These are phyloP conservation scores for Cantharellus cinnabarinus DNA, from an alignment of 768 basidiomycete species.

Conservation along the genomic window DNA sequence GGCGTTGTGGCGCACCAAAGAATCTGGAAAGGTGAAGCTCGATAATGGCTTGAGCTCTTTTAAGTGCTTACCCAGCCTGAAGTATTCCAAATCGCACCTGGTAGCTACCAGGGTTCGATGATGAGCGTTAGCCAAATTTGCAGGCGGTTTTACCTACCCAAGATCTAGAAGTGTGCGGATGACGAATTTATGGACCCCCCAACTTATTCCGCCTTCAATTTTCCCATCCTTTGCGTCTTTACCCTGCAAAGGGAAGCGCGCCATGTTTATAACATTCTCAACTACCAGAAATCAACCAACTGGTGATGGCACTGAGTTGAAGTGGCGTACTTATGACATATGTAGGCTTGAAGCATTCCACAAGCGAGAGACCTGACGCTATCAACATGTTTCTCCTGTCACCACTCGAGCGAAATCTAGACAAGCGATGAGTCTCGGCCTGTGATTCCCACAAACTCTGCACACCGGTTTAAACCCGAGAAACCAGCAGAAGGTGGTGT, in stretches of 20 bases:
- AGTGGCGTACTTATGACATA: slow-evolving; percentile 8
- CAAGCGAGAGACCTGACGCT: slow-evolving; percentile 33
- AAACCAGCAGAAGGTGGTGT: slow-evolving; percentile 74
- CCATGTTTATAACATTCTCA: not conserved
- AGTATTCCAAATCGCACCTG: slow-evolving; percentile 31
- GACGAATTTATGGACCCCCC: slow-evolving; percentile 56
- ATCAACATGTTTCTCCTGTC: slow-evolving; percentile 24
- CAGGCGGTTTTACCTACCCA: slow-evolving; percentile 24
- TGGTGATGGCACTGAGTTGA: not conserved
- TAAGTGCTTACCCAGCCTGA: slow-evolving; percentile 29
- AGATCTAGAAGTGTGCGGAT: slow-evolving; percentile 40
- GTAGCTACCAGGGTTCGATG: slow-evolving; percentile 13
- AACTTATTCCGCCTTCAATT: slow-evolving; percentile 43
- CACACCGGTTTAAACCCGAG: slow-evolving; percentile 32
- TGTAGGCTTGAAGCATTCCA: slow-evolving; percentile 20
- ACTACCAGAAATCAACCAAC: not conserved
- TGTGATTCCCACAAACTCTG: not conserved
- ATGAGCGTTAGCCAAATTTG: not conserved
- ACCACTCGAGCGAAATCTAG: slow-evolving; percentile 41
- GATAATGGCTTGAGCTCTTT: too few species aligned
- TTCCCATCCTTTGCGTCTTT: slow-evolving; percentile 22
- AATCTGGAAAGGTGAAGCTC: too few species aligned
- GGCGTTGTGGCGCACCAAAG: slow-evolving; percentile 31
- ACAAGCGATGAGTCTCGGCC: not conserved
- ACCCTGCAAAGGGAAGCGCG: slow-evolving; percentile 17